phyloP scores from a whole-genome alignment of 176 grass and related monocot genomes.

The Themeda triandra region DNA sequence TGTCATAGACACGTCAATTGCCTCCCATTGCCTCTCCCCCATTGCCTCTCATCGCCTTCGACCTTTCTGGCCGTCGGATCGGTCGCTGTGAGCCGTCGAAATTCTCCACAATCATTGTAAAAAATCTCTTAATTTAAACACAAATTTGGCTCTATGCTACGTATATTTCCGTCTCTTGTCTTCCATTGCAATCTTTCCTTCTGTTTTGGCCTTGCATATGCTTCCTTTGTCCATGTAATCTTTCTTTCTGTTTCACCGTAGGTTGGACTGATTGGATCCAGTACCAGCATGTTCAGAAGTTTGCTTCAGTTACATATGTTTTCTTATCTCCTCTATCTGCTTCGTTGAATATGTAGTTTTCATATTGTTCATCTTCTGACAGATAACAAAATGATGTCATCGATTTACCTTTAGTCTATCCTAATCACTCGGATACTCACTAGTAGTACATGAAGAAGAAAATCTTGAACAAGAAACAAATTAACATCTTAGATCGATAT shows the following conservation, averaged over 20 bases:
- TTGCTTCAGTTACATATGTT: not conserved
- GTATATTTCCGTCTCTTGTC: not conserved
- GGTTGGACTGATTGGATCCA: not conserved
- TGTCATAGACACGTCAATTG: no score
- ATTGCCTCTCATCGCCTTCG: no score
- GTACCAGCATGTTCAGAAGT: not conserved
- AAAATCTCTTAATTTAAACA: no score
- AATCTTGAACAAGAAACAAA: not conserved
- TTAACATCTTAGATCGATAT: not conserved
- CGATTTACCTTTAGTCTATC: not conserved
- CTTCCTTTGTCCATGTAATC: not conserved
- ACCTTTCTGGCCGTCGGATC: no score
- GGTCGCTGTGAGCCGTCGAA: no score
- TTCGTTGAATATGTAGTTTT: not conserved
- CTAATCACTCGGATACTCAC: not conserved
- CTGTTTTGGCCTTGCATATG: not conserved
- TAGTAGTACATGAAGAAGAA: not conserved
- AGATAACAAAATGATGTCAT: not conserved
- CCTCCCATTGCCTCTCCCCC: no score
- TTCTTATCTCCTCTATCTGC: conserved; percentile 8
- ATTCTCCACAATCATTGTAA: no score
- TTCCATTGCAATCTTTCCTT: not conserved
- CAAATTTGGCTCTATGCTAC: not conserved
- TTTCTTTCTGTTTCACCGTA: not conserved
- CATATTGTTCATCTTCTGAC: not conserved